Conservation (phyloP, 1,284 basidiomycete genomes). For the Prillingera fragicola region DNA sequence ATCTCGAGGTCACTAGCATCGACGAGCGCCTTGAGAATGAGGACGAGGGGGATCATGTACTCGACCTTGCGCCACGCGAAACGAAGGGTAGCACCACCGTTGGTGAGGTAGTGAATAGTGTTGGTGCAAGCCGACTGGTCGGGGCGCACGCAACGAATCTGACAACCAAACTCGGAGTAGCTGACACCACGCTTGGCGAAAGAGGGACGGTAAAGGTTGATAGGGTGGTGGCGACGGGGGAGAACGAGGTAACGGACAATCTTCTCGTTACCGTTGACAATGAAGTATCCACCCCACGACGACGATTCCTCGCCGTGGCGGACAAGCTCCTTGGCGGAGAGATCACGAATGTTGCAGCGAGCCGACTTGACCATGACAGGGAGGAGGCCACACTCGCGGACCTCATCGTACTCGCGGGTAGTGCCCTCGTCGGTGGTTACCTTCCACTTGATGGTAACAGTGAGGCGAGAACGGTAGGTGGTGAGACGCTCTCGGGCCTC, state of each 20-base stretch:
- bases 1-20: conserved; percentile 94
- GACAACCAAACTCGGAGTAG: conserved; percentile 89
- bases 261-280: conserved; percentile 98
- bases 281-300: conserved; percentile 98
- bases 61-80: conserved; percentile 99
- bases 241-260: conserved; percentile 84
- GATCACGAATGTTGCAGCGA: conserved; percentile 79
- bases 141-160: conserved; percentile 87
- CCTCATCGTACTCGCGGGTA: conserved; percentile 57
- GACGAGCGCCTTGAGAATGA: conserved; percentile 92
- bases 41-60: conserved; percentile 97
- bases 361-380: conserved; percentile 99
- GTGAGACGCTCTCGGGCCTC: conserved; percentile 58
- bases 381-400: conserved; percentile 82
- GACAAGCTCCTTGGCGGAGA: conserved; percentile 83
- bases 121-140: conserved; percentile 93
- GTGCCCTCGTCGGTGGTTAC: conserved; percentile 59
- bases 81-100: conserved; percentile 89
- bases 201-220: conserved; percentile 74
- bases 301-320: conserved; percentile 90
- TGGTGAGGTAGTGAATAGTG: conserved; percentile 92
- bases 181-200: conserved; percentile 89
- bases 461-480: conserved; percentile 68
- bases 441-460: conserved; percentile 82
- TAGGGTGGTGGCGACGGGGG: conserved; percentile 63